Evolutionary conservation across 306 rosid genomes (phyloP).

Genomic region (Acacia confusa): DNA sequence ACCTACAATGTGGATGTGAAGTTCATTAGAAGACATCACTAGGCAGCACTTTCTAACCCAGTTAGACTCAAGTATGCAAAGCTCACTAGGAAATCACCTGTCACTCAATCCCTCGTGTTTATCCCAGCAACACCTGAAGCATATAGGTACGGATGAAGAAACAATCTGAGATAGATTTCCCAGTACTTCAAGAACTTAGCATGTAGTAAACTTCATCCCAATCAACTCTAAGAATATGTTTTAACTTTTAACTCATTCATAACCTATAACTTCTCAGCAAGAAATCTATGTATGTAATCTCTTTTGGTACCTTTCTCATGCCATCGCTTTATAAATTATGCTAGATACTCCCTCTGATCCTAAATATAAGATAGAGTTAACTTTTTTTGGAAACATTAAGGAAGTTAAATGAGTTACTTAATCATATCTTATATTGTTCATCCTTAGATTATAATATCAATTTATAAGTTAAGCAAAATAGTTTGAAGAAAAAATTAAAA

Average conservation of each 20-base stretch:
- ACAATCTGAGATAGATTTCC: neutral
- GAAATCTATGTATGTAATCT: neutral
- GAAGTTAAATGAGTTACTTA: no score
- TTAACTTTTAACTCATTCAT: conserved; percentile 7
- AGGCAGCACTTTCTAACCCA: neutral
- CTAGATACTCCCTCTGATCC: no score
- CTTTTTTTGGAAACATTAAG: no score
- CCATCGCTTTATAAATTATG: neutral
- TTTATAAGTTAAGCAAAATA: no score
- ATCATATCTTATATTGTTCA: no score
- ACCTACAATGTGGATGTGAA: neutral
- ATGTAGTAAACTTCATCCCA: neutral
- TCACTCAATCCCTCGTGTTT: neutral
- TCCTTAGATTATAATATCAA: no score
- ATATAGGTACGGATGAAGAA: neutral
- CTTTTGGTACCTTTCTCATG: neutral
- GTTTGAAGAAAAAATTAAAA: no score
- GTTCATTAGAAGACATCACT: neutral
- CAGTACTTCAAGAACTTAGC: neutral
- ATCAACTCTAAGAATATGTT: neutral
- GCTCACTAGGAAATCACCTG: neutral
- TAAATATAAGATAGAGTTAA: no score
- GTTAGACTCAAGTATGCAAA: neutral
- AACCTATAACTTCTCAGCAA: neutral
- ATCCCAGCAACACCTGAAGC: neutral